Evolutionary conservation across 768 basidiomycete species (phyloP).

Genomic region (Lactarius deliciosus): DNA sequence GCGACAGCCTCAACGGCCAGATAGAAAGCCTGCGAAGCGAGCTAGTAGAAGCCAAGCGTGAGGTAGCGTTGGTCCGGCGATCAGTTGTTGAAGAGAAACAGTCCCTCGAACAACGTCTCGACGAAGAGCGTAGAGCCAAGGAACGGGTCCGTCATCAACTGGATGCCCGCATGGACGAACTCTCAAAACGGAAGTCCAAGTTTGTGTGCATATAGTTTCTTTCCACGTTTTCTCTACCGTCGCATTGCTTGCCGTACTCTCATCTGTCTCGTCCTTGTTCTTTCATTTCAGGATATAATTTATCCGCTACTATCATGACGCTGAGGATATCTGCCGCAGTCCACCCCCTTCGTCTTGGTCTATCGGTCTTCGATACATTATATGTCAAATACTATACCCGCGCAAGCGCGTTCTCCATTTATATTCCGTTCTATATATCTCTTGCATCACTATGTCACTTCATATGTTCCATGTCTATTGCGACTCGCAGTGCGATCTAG

Average conservation of each 20-base stretch:
- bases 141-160: slow-evolving; percentile 86
- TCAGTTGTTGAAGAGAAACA: slow-evolving; percentile 90
- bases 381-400: slow-evolving; percentile 27
- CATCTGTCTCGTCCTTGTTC: slow-evolving; percentile 7
- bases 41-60: slow-evolving; percentile 73
- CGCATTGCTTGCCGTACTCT: slow-evolving; percentile 9
- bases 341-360: slow-evolving; percentile 4
- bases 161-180: slow-evolving; percentile 84
- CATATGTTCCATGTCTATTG: slow-evolving; percentile 26
- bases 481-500: slow-evolving; percentile 15
- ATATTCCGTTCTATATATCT: slow-evolving; percentile 10
- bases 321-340: not conserved
- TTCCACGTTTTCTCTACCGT: slow-evolving; percentile 27
- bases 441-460: slow-evolving; percentile 8
- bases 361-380: slow-evolving; percentile 21
- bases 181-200: slow-evolving; percentile 84
- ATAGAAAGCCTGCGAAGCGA: slow-evolving; percentile 68
- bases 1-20: slow-evolving; percentile 69
- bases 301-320: slow-evolving; percentile 14
- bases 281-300: slow-evolving; percentile 10
- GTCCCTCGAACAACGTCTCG: slow-evolving; percentile 75
- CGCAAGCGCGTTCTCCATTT: slow-evolving; percentile 21
- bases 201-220: slow-evolving; percentile 75
- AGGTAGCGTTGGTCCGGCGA: slow-evolving; percentile 71
- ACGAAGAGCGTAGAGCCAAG: slow-evolving; percentile 86